These are phyloP conservation scores for Globisporangium nagaii DNA, from an alignment of 352 stramenopile genomes.

Conservation along the genomic window DNA sequence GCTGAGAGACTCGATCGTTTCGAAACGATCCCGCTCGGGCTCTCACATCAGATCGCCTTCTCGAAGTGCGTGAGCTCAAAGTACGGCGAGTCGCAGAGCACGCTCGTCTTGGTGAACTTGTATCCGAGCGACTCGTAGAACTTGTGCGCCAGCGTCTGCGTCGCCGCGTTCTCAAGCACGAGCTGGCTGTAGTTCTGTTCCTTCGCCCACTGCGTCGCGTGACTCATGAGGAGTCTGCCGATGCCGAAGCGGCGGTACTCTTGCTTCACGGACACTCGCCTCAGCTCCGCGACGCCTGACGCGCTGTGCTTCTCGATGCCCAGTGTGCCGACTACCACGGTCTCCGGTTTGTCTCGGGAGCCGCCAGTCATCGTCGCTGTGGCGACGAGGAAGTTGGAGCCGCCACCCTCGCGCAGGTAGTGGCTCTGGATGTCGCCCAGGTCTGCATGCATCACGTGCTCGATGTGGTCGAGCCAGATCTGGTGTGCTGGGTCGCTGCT, in stretches of 20 bases:
- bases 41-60: neutral
- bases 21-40: neutral
- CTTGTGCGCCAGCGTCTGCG: constrained; percentile 2
- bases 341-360: neutral
- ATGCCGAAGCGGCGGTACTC: constrained; percentile 7
- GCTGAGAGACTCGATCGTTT: too few species aligned
- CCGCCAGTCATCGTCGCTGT: neutral
- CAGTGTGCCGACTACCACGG: constrained; percentile 11
- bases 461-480: constrained; percentile 15
- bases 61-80: constrained; percentile 12
- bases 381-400: constrained; percentile 9
- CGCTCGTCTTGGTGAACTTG: constrained; percentile 1
- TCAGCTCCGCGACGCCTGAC: neutral
- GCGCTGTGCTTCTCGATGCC: constrained; percentile 2
- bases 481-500: neutral
- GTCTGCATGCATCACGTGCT: constrained; percentile 14
- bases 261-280: constrained; percentile 4
- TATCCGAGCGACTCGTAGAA: constrained; percentile 14
- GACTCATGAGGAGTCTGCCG: constrained; percentile 1
- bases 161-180: constrained; percentile 4
- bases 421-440: constrained; percentile 3
- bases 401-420: neutral
- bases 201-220: constrained; percentile 4
- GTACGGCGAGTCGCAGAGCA: constrained; percentile 2
- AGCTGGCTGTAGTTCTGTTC: neutral